Base-by-base conservation (phyloP, 2,329 filamentous ascomycete genomes). In the Botrytis medusae region DNA sequence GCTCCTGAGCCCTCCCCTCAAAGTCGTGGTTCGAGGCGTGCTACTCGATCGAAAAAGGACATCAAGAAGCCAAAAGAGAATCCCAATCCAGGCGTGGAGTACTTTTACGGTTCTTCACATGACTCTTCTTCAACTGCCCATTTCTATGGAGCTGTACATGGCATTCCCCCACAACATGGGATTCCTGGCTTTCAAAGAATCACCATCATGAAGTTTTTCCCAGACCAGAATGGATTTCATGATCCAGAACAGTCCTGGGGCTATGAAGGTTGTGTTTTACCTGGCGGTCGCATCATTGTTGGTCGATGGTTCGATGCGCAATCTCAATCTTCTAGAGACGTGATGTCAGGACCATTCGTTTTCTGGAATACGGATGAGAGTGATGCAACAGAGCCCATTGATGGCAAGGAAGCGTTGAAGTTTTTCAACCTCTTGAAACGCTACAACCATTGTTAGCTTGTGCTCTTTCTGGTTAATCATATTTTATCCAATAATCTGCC, bases 111-210 rank as follows among this genome's bases (percentile, higher is more conserved):
- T 61, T 78, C 83, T 46, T 82, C 82, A 42, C 82, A 84, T 73
- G 79, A 81, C 25, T 83, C 74, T 72, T 83, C 74, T 70, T 20
- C 44, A 2, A 25, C n/a, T 48, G 78, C 76, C 8, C 76, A 80
- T 57, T 77, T 81, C 44, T 80, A 77, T 71, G 87, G 87, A 62
- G 86, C 84, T 81, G 79, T 89, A 32, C 86, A 87, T 75, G 79
- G 83, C 0, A 79, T 89, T 1, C 85, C 85, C 0, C 76, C 81
- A 3, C 87, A 89, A 75, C 74, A 82, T 25, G 83, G 82, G 1
- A 85, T 89, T 20, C 83, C 84, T 0, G 87, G 87, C 32, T 89
- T 85, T 82, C 85, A 87, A 79, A 83, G 86, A 46, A 81, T 89
- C 72, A 86, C 84, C 0, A 85, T 89, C 81, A 85, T 88, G 83